Evolutionary conservation across 2,329 filamentous ascomycete species (phyloP).

Genomic region (Zymoseptoria pseudotritici): DNA sequence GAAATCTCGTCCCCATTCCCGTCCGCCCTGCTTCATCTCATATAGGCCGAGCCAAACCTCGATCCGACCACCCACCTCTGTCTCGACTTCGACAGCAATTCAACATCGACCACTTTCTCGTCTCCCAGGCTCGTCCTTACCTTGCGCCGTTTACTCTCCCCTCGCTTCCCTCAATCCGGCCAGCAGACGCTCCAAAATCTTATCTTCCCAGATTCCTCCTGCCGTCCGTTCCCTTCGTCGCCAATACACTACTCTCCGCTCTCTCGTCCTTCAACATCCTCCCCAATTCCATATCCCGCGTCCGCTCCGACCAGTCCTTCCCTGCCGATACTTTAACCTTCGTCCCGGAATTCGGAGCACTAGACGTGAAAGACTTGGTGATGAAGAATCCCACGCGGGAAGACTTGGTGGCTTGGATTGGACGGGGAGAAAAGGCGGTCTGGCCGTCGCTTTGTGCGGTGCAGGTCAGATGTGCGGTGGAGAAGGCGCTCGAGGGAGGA

Average conservation of each 20-base stretch:
- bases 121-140: constrained; percentile 86
- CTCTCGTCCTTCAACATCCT: constrained; percentile 58
- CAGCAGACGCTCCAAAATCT: neutral
- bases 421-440: constrained; percentile 74
- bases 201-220: constrained; percentile 4
- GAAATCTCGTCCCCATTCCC: constrained; percentile 64
- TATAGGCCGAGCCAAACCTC: constrained; percentile 33
- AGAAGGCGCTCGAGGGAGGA: constrained; percentile 77
- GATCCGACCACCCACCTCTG: constrained; percentile 56
- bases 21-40: constrained; percentile 45
- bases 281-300: constrained; percentile 36
- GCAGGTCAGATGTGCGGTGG: constrained; percentile 73
- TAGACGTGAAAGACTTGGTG: constrained; percentile 63
- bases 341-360: constrained; percentile 66
- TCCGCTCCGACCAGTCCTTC: constrained; percentile 53
- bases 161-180: constrained; percentile 20
- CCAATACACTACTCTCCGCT: constrained; percentile 31
- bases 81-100: constrained; percentile 72
- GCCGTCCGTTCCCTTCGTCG: constrained; percentile 27
- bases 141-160: constrained; percentile 62
- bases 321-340: constrained; percentile 72
- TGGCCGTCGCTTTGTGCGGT: constrained; percentile 85
- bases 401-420: constrained; percentile 76
- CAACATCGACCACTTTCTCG: constrained; percentile 92
- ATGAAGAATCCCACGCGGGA: constrained; percentile 75